Evolutionary conservation across 2,329 filamentous ascomycete genomes (phyloP), one percentile per base, ranked within the genome.

Genomic region (Cytospora paraplurivora): DNA sequence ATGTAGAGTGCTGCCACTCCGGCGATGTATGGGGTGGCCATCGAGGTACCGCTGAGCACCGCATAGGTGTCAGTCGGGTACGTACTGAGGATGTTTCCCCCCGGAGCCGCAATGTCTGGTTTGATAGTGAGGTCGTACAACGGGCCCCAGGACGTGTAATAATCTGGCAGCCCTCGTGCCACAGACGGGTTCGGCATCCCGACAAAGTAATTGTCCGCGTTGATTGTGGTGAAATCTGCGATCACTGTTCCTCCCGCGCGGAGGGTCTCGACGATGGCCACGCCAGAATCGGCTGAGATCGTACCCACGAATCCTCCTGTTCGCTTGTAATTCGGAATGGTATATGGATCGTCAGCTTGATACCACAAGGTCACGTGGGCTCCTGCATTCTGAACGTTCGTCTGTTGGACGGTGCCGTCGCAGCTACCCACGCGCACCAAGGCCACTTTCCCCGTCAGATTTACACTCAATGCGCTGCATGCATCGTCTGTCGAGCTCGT

Each of bases 11-110:
- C 74, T 4, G 71, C 73, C 6, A 76, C 71, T 4, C 77, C 79
- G 13, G 78, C 77, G 7, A 79, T 72, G 54, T 78, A 77, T 8
- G 79, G 78, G 19, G 74, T 74, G 5, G 79, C 77, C 80, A 82
- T 81, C 2, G 77, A 79, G 1, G 81, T 83, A 44, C 81, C 81
- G 52, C 74, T 77, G 33, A 79, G 69, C 8, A 79, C 72, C 38
- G 74, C 73, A 61, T 81, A 81, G 5, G 63, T 58, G 7, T 64
- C 66, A n/a, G 68, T 62, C 1, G 66, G 67, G 61, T 74, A 80
- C 1, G 78, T 80, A 13, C 76, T 77, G 35, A 80, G 71, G 56
- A 81, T 81, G 12, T 75, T 71, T 13, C 76, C 75, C 50, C 78
- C 76, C 2, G 77, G 76, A 0, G 76, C 71, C 17, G 74, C 73